Evolutionary conservation across 148 eudicot species (phyloP), one percentile per base, ranked within the genome.

Genomic region (Chenopodium album): DNA sequence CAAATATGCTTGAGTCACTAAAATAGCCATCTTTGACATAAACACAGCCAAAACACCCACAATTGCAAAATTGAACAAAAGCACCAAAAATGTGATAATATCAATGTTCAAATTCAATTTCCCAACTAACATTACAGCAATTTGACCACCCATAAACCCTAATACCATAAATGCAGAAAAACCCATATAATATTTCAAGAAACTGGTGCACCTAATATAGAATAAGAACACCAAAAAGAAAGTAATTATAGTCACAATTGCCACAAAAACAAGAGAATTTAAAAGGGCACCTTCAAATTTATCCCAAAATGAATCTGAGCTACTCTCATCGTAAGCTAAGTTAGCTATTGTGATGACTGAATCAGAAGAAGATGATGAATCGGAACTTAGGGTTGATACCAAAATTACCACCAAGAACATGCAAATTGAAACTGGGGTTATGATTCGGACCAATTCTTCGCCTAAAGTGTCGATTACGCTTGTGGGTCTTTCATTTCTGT

Each of bases 211-310:
- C 74, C 94, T 85, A 59, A 92, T 83, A 80, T 97, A 97, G 82
- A 92, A 97, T 9, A 97, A 85, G 63, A 97, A 88, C 41, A 97
- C 95, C 78, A 97, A 74, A 31, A 94, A 1, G 87, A 97, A 94
- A 78, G 98, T 92, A 16, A 88, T 89, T 7, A 82, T 78, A 4
- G 99, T 94, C 46, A 94, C 91, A 81, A 92, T 87, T 4, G 86
- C 89, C 7, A 97, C 95, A 85, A 97, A 97, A 13, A 97, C 93
- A 60, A 94, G 87, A 0, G 98, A 90, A 63, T 92, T 94, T 80
- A 97, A 89, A 63, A 94, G 89, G 87, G 99, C 99, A 78, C 97
- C 97, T 90, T 89, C 68, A 80, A 94, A 83, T 88, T 97, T 92
- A 74, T 92, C 97, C 93, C 92, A 92, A 41, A 81, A 73, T 71